Evolutionary conservation across 306 rosid genomes (phyloP).

Genomic region (Lathyrus aphaca): DNA sequence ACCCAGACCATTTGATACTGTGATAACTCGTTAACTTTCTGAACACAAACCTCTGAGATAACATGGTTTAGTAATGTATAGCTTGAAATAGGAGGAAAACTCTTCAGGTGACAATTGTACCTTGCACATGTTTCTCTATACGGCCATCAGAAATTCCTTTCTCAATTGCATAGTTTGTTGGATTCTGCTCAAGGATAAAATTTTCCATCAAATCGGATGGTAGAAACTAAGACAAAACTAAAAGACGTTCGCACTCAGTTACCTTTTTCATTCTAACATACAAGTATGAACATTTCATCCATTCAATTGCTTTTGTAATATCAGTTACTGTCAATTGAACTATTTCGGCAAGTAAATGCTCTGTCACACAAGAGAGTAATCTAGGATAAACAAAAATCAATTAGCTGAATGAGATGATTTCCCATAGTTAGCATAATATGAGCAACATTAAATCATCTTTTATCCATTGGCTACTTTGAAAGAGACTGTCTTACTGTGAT

Average conservation of each 20-base stretch:
- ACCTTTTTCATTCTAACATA: conserved; percentile 92
- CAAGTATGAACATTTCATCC: conserved; percentile 90
- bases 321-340: conserved; percentile 90
- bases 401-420: conserved; percentile 36
- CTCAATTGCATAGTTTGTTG: conserved; percentile 63
- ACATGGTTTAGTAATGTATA: conserved; percentile 33
- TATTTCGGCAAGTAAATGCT: conserved; percentile 96
- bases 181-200: conserved; percentile 61
- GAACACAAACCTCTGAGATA: conserved; percentile 71
- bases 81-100: background rate
- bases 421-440: conserved; percentile 14
- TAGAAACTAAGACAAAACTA: conserved; percentile 29
- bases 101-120: conserved; percentile 43
- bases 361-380: conserved; percentile 82
- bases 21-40: conserved; percentile 84
- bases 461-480: conserved; percentile 28
- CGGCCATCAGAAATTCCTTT: conserved; percentile 61
- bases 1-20: conserved; percentile 81
- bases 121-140: conserved; percentile 81
- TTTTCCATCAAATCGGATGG: conserved; percentile 22
- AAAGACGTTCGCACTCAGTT: conserved; percentile 34
- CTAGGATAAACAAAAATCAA: conserved; percentile 49
- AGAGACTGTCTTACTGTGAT: conserved; percentile 72
- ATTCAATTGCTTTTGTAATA: conserved; percentile 90
- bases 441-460: conserved; percentile 28